These are phyloP conservation scores for Eucalyptus lansdowneana DNA, from an alignment of 345 rosid species.

Conservation along the genomic window DNA sequence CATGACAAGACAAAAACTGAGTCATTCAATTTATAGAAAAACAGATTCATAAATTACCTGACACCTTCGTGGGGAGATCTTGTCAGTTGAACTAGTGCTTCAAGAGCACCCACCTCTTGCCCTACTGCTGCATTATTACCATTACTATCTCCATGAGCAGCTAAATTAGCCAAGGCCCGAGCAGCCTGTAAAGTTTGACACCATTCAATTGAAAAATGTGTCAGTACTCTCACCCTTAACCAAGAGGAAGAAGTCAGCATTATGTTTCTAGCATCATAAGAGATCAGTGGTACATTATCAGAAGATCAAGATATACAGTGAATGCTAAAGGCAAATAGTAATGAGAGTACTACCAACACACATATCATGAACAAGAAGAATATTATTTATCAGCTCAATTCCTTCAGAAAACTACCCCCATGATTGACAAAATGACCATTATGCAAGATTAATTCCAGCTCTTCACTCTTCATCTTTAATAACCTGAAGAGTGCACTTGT, in stretches of 20 bases:
- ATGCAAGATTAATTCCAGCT: not conserved
- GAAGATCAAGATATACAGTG: not conserved
- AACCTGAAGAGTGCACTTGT: not conserved
- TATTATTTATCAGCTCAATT: not conserved
- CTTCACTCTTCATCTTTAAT: not conserved
- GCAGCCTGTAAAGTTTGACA: slow-evolving; percentile 46
- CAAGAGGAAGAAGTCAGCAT: not conserved
- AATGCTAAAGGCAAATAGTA: not conserved
- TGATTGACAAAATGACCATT: not conserved
- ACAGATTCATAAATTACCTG: slow-evolving; percentile 25
- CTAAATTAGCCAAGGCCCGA: slow-evolving; percentile 89
- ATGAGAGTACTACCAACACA: not conserved
- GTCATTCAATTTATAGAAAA: not conserved
- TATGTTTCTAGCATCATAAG: not conserved
- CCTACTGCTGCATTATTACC: slow-evolving; percentile 92
- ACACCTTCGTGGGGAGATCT: slow-evolving; percentile 86
- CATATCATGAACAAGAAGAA: not conserved
- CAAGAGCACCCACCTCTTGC: slow-evolving; percentile 87
- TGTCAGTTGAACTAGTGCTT: slow-evolving; percentile 83
- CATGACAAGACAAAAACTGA: not conserved
- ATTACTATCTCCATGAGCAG: slow-evolving; percentile 97
- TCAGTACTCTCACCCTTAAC: not conserved
- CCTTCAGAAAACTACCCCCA: not conserved
- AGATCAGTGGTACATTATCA: not conserved
- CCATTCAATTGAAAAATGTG: not conserved